Evolutionary conservation across 2,329 filamentous ascomycete genomes (phyloP).

Genomic region (Geoglossum cookeanum): DNA sequence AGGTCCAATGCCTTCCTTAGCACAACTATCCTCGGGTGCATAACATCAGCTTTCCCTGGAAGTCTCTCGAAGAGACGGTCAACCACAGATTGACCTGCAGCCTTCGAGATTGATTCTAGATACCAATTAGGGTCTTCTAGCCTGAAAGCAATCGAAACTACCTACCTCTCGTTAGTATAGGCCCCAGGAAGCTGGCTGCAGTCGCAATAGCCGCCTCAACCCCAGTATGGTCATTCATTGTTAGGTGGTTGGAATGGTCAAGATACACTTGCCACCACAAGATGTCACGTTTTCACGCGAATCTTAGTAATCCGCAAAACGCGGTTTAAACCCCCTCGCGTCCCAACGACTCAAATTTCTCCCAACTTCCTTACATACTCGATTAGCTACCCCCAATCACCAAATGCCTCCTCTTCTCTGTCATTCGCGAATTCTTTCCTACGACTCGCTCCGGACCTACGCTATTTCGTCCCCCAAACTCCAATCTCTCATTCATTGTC

Average conservation of each 20-base stretch:
- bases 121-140: neutral
- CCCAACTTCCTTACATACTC: neutral
- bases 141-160: neutral
- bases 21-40: neutral
- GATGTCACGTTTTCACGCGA: neutral
- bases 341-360: neutral
- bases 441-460: neutral
- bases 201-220: neutral
- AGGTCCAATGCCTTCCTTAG: neutral
- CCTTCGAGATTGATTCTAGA: neutral
- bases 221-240: neutral
- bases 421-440: neutral
- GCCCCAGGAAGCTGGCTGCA: neutral
- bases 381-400: neutral
- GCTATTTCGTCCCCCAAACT: neutral
- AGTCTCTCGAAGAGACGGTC: neutral
- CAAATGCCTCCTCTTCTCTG: neutral
- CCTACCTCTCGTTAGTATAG: neutral
- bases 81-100: neutral
- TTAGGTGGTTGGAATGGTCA: neutral
- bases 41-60: neutral
- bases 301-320: neutral
- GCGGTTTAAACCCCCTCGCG: neutral
- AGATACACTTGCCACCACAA: neutral
- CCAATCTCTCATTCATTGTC: neutral